Evolutionary conservation across 148 eudicot genomes (phyloP).

Genomic region (Nepenthes gracilis): DNA sequence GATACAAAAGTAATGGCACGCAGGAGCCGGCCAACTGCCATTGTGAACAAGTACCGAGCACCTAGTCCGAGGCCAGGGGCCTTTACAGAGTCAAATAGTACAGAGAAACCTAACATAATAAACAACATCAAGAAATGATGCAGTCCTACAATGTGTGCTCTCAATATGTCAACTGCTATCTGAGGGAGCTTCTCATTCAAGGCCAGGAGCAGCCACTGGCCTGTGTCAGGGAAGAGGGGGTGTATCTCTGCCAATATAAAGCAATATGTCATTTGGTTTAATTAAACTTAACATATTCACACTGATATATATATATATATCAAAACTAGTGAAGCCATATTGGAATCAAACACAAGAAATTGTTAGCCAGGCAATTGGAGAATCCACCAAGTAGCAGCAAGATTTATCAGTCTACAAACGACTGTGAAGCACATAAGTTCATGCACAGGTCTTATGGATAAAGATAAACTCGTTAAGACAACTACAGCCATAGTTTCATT

Average conservation of each 20-base stretch:
- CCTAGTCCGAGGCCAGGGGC: slow-evolving; percentile 98
- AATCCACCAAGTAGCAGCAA: too few relatives aligned
- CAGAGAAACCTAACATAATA: slow-evolving; percentile 92
- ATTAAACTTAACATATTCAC: neutral
- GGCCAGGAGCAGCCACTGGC: slow-evolving; percentile 88
- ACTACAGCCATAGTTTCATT: too few relatives aligned
- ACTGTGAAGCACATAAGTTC: too few relatives aligned
- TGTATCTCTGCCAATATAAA: slow-evolving; percentile 36
- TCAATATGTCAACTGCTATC: slow-evolving; percentile 54
- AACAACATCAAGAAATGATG: slow-evolving; percentile 96
- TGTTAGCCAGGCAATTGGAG: too few relatives aligned
- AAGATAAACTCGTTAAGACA: too few relatives aligned
- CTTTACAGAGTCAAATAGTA: slow-evolving; percentile 72
- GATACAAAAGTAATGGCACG: slow-evolving; percentile 70
- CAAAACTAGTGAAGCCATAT: neutral
- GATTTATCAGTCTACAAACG: too few relatives aligned
- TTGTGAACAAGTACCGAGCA: slow-evolving; percentile 90
- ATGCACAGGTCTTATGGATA: too few relatives aligned
- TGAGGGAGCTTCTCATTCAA: slow-evolving; percentile 83
- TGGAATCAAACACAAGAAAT: too few relatives aligned
- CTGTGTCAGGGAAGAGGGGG: slow-evolving; percentile 92
- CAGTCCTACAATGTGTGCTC: slow-evolving; percentile 79
- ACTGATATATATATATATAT: neutral
- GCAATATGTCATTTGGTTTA: neutral
- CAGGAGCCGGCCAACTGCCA: slow-evolving; percentile 87